A percentile compares a stretch with the other conserved stretches of the same genome.
Conservation (phyloP, 768 basidiomycete species). For the Polyporus arcularius region DNA sequence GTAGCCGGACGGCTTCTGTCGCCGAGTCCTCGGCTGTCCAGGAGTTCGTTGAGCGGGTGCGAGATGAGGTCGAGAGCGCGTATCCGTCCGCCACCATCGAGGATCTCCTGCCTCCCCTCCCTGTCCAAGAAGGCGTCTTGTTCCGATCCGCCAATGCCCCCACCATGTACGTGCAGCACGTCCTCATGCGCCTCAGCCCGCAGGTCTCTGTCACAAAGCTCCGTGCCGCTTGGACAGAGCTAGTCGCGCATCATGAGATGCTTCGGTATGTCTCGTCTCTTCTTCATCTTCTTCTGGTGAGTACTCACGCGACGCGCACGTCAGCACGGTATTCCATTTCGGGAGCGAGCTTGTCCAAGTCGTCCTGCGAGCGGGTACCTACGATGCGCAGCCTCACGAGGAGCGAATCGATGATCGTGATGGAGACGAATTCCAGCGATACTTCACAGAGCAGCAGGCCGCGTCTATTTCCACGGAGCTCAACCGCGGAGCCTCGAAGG, state of each 20-base stretch:
- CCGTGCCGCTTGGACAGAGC: slow-evolving; percentile 36
- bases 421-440: slow-evolving; percentile 14
- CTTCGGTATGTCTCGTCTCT: slow-evolving; percentile 23
- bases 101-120: slow-evolving; percentile 41
- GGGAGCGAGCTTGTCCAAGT: slow-evolving; percentile 31
- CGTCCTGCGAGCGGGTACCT: slow-evolving; percentile 21
- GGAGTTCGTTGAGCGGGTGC: background rate
- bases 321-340: slow-evolving; percentile 36
- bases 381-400: slow-evolving; percentile 22
- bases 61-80: slow-evolving; percentile 5
- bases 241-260: slow-evolving; percentile 30
- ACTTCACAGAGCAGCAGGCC: slow-evolving; percentile 28
- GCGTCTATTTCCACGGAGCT: slow-evolving; percentile 26
- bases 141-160: slow-evolving; percentile 40
- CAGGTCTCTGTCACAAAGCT: slow-evolving; percentile 26
- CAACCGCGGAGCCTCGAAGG: slow-evolving; percentile 20
- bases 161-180: slow-evolving; percentile 47
- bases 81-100: slow-evolving; percentile 6
- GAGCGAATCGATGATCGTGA: slow-evolving; percentile 8
- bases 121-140: slow-evolving; percentile 50
- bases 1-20: background rate
- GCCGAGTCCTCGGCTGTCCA: background rate
- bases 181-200: slow-evolving; percentile 34
- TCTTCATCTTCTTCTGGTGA: background rate
- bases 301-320: background rate